phyloP scores from a whole-genome alignment of 2,329 filamentous ascomycete genomes.

The Lachnellula hyalina region DNA sequence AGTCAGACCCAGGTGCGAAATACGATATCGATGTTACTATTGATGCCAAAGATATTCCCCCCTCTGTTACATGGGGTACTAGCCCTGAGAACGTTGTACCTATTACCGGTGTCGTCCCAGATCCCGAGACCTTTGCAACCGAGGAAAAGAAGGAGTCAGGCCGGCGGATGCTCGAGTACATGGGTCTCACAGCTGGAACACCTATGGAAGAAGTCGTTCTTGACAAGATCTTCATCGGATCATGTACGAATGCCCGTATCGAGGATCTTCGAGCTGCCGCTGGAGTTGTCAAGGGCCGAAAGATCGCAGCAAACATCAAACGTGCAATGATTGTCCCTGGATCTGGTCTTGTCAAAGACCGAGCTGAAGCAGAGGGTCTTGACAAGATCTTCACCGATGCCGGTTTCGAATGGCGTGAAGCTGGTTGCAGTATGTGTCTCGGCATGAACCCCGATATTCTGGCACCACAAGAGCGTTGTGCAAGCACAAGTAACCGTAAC shows the following conservation, averaged over 20 bases:
- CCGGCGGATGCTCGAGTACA: constrained; percentile 84
- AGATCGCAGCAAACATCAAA: constrained; percentile 83
- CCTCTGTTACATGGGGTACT: constrained; percentile 95
- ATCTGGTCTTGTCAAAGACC: constrained; percentile 87
- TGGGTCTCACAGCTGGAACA: constrained; percentile 83
- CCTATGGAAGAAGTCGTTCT: constrained; percentile 86
- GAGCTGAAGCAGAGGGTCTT: constrained; percentile 86
- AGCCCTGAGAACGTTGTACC: constrained; percentile 95
- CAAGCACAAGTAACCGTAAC: constrained; percentile 93
- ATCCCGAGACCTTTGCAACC: constrained; percentile 79
- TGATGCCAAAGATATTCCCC: constrained; percentile 85
- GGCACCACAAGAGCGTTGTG: constrained; percentile 85
- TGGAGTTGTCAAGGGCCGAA: constrained; percentile 78
- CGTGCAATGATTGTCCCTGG: constrained; percentile 95
- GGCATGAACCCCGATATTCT: constrained; percentile 99
- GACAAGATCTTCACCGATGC: constrained; percentile 89
- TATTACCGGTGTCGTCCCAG: constrained; percentile 85
- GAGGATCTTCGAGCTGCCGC: constrained; percentile 90
- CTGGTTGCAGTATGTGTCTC: constrained; percentile 97
- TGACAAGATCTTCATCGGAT: constrained; percentile 97
- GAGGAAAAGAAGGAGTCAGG: constrained; percentile 76
- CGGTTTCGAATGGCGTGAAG: constrained; percentile 97
- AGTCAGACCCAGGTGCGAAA: constrained; percentile 80
- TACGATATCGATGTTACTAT: constrained; percentile 89
- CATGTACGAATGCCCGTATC: constrained; percentile 95